Percentiles rank a stretch among this genome's conserved stretches.
phyloP scores from a whole-genome alignment of 768 basidiomycete genomes.

The Melanogaster broomeanus region DNA sequence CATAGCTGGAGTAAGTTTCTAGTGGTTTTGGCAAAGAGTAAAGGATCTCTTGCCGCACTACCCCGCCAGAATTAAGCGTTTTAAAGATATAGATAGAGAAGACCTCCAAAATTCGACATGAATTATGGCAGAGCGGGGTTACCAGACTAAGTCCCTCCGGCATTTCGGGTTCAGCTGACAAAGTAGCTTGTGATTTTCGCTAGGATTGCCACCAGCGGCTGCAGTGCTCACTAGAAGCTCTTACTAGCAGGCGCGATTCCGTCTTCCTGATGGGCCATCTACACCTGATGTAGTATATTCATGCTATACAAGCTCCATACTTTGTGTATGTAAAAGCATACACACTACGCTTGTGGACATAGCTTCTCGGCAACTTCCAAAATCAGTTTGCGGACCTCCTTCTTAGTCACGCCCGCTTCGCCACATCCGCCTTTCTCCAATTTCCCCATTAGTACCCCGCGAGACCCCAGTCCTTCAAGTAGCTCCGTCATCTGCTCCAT shows the following conservation, averaged over 20 bases:
- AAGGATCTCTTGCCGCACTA: slow-evolving; percentile 2
- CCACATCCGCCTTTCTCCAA: slow-evolving; percentile 52
- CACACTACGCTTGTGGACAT: slow-evolving; percentile 24
- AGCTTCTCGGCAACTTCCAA: slow-evolving; percentile 58
- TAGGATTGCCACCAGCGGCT: too few relatives aligned
- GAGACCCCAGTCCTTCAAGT: slow-evolving; percentile 71
- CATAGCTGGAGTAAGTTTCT: slow-evolving; percentile 8
- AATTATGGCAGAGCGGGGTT: too few relatives aligned
- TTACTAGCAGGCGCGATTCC: too few relatives aligned
- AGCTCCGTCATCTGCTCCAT: slow-evolving; percentile 58
- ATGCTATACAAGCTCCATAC: too few relatives aligned
- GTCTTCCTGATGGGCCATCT: too few relatives aligned
- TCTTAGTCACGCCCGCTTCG: slow-evolving; percentile 55
- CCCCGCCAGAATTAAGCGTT: slow-evolving; percentile 2
- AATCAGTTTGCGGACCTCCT: slow-evolving; percentile 65
- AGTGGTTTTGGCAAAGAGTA: background rate
- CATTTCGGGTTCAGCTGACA: too few relatives aligned
- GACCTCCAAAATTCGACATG: background rate
- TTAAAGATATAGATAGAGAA: slow-evolving; percentile 19
- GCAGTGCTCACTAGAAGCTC: too few relatives aligned
- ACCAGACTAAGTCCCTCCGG: too few relatives aligned
- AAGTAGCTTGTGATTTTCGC: too few relatives aligned
- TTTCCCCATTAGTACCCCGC: slow-evolving; percentile 57
- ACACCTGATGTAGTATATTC: background rate
- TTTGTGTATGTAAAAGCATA: too few relatives aligned